Conservation (phyloP, 2,329 filamentous ascomycete species). For the Epichloe gansuensis region DNA sequence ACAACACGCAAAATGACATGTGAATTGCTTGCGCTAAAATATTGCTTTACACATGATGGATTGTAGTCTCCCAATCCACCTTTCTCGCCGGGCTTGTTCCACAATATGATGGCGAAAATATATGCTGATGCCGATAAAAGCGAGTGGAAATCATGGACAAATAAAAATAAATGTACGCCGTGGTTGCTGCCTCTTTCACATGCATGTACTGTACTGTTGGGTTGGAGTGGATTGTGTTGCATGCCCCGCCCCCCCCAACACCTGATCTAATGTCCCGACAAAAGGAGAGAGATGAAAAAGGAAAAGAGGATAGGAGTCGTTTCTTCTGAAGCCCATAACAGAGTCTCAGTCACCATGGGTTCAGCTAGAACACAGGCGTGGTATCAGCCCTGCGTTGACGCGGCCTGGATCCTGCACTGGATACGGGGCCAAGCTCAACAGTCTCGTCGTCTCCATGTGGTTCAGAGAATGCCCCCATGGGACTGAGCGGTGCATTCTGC, state of each 20-base stretch:
- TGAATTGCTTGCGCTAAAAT: too few relatives aligned
- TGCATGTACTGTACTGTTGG: too few relatives aligned
- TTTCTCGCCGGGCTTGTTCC: too few relatives aligned
- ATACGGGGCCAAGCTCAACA: slow-evolving; percentile 14
- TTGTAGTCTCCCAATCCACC: too few relatives aligned
- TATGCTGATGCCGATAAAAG: too few relatives aligned
- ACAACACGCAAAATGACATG: too few relatives aligned
- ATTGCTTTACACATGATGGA: too few relatives aligned
- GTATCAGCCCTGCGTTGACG: slow-evolving; percentile 17
- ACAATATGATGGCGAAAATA: too few relatives aligned
- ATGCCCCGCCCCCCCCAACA: too few relatives aligned
- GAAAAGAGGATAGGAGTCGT: neutral
- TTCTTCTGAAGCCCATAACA: neutral
- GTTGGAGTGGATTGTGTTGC: too few relatives aligned
- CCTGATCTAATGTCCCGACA: neutral
- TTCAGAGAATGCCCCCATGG: slow-evolving; percentile 12
- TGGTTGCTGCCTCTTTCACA: neutral
- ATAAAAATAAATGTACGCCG: too few relatives aligned
- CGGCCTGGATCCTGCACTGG: slow-evolving; percentile 13
- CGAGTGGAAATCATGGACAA: too few relatives aligned
- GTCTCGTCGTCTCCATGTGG: slow-evolving; percentile 16
- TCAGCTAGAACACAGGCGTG: slow-evolving; percentile 12
- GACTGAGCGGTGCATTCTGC: slow-evolving; percentile 5
- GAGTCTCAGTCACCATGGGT: slow-evolving; percentile 4
- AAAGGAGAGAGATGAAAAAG: neutral